phyloP scores from a whole-genome alignment of 2,329 filamentous ascomycete genomes.

The Neopestalotiopsis sp. region DNA sequence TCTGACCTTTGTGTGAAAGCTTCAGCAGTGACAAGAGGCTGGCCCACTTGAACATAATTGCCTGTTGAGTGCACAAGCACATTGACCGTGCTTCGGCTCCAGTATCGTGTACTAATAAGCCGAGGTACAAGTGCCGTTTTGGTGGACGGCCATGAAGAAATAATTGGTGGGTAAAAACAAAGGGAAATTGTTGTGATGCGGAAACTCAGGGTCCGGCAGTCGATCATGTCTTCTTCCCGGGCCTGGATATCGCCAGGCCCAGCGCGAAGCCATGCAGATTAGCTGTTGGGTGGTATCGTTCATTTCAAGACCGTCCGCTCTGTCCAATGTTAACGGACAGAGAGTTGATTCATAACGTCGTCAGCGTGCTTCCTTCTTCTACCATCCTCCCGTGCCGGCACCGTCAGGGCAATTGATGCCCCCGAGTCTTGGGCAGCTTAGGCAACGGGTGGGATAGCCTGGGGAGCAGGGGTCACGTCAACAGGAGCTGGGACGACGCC shows the following conservation, averaged over 20 bases:
- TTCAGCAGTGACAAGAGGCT: not conserved
- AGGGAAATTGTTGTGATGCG: slow-evolving; percentile 2
- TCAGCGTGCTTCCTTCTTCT: slow-evolving; percentile 19
- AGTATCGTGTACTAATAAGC: not conserved
- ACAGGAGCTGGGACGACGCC: slow-evolving; percentile 28
- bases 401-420: not conserved
- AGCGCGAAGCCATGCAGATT: slow-evolving; percentile 8
- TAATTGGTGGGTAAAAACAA: not conserved
- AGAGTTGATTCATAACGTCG: slow-evolving; percentile 21
- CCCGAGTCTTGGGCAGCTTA: slow-evolving; percentile 24
- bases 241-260: not conserved
- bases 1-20: not conserved
- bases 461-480: slow-evolving; percentile 32
- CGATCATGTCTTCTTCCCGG: not conserved
- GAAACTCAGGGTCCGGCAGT: slow-evolving; percentile 10
- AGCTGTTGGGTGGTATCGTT: slow-evolving; percentile 18
- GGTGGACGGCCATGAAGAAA: not conserved
- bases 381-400: slow-evolving; percentile 15
- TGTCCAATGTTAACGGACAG: not conserved
- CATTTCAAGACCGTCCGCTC: slow-evolving; percentile 18
- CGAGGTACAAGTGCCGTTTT: not conserved
- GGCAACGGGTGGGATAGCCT: slow-evolving; percentile 37
- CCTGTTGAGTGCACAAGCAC: not conserved
- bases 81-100: not conserved
- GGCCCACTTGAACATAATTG: not conserved